Base-by-base conservation (phyloP, 441 rosid species). In the Kokia cookei region DNA sequence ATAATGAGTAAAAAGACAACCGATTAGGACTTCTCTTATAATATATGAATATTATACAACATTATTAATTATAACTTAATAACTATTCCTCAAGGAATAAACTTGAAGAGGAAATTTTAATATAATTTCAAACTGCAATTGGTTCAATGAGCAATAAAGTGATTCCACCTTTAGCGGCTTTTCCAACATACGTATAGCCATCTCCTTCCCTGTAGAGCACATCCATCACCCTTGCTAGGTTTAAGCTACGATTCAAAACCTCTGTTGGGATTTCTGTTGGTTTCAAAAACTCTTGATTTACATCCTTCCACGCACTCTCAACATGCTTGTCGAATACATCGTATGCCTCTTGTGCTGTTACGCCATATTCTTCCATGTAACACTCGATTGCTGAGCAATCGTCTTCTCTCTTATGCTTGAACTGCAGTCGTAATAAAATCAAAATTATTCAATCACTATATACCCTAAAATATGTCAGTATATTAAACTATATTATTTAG, bases 281-380 rank as follows among this genome's bases (percentile, higher is more conserved):
- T 40, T 35, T 54, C 4, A 84, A 15, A 4, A 65, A 65, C 24
- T 71, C 84, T 60, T 73, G 53, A 24, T 82, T 80, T 2, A 80
- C 54, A n/a, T 80, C 82, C 57, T 82, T 84, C 86, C 87, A 84
- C 0, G 81, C 81, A 58, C 54, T 54, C 2, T 12, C 65, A 0
- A 82, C 51, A 14, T 35, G 48, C 40, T 71, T 48, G 3, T 32
- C 19, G 0, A 82, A 29, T 14, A 37, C 65, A 45, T 47, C 17
- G 3, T 27, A 42, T n/a, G 73, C 78, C 32, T 73, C 73, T 8
- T 81, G 32, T 5, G 55, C 67, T n/a, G 77, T 61, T 2, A 78
- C 79, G 13, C 73, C 73, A 13, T 66, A 3, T 64, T 78, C 71
- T 4, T 69, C 75, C 80, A 69, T 75, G 66, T 77, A 82, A 19